These are phyloP conservation scores for bread wheat (Triticum aestivum) DNA, from an alignment of 176 grass and related monocot species.

Conservation along the genomic window IWGSC_CS_RefSeq_v2.1 NC_057814.1:638135381-638135880, in stretches of 20 bases:
- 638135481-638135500: conserved; percentile 92
- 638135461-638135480: conserved; percentile 85
- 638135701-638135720: not conserved
- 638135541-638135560: conserved; percentile 56
- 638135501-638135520: conserved; percentile 78
- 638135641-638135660: conserved; percentile 85
- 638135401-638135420: conserved; percentile 71
- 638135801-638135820: not conserved
- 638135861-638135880: conserved; percentile 74
- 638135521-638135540: conserved; percentile 76
- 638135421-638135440: conserved; percentile 76
- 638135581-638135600: not conserved
- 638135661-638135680: conserved; percentile 94
- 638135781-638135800: not conserved
- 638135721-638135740: not conserved
- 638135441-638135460: conserved; percentile 65
- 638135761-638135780: no score
- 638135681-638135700: conserved; percentile 60
- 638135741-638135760: not conserved
- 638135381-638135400: not conserved
- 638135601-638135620: not conserved
- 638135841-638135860: conserved; percentile 69
- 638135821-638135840: conserved; percentile 63
- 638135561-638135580: not conserved
- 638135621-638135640: conserved; percentile 79